These are phyloP conservation scores for Allium cepa DNA, from an alignment of 106 monocot species.

Conservation along the genomic window DNA sequence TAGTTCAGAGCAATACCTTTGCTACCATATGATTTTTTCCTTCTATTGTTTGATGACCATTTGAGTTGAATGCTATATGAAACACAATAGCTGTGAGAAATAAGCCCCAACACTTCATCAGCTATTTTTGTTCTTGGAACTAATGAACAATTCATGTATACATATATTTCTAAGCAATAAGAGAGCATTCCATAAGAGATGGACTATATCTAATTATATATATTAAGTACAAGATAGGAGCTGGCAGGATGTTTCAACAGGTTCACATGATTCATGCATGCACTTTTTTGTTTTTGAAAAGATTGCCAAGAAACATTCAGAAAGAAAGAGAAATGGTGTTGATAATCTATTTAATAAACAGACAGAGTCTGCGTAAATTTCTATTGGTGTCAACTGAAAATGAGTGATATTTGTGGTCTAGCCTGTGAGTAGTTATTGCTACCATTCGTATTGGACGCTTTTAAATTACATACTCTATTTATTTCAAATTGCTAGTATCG, in stretches of 20 bases:
- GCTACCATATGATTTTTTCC: not conserved
- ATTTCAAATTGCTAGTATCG: no score
- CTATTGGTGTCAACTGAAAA: no score
- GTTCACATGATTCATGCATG: constrained; percentile 46
- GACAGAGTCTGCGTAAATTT: no score
- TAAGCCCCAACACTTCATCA: constrained; percentile 8
- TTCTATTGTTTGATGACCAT: not conserved
- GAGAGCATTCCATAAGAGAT: not conserved
- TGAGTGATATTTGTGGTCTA: no score
- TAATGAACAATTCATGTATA: not conserved
- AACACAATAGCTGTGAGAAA: not conserved
- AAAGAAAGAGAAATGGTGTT: constrained; percentile 3
- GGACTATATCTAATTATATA: not conserved
- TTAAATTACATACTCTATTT: no score
- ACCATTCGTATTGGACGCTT: no score
- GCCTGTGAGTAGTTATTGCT: no score
- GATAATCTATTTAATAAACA: no score
- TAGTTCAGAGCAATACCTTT: not conserved
- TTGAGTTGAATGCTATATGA: not conserved
- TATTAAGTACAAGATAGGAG: not conserved
- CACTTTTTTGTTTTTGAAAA: not conserved
- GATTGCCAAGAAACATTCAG: constrained; percentile 17
- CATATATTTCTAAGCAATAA: not conserved
- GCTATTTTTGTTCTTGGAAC: not conserved
- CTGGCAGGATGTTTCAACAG: constrained; percentile 15